Evolutionary conservation across 441 rosid genomes (phyloP).

Genomic region (Euphorbia schlechtendalii): DNA sequence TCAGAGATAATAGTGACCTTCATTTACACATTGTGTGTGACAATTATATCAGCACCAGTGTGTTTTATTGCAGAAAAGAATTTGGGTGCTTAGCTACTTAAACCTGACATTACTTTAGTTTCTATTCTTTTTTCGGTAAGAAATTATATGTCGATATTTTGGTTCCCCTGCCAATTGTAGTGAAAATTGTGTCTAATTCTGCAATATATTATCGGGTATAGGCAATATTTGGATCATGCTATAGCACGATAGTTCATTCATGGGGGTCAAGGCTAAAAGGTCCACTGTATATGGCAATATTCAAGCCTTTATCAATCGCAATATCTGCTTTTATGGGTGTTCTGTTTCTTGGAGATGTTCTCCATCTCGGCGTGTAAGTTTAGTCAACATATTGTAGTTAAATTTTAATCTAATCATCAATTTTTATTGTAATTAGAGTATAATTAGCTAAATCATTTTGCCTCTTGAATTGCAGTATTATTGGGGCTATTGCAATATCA

Average conservation of each 20-base stretch:
- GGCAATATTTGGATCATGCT: slow-evolving; percentile 4
- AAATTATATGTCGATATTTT: too few relatives aligned
- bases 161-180: background rate
- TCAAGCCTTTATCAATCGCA: slow-evolving; percentile 20
- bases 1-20: slow-evolving; percentile 12
- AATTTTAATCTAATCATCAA: background rate
- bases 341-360: slow-evolving; percentile 27
- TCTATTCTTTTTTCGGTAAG: slow-evolving; percentile 15
- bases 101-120: slow-evolving; percentile 3
- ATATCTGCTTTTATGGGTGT: slow-evolving; percentile 23
- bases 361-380: slow-evolving; percentile 31
- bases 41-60: slow-evolving; percentile 8
- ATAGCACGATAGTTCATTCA: background rate
- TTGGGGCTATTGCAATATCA: slow-evolving; percentile 32
- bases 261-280: slow-evolving; percentile 11
- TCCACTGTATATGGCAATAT: slow-evolving; percentile 14
- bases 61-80: slow-evolving; percentile 10
- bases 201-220: background rate
- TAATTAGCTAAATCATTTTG: background rate
- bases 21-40: slow-evolving; percentile 12
- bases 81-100: slow-evolving; percentile 14
- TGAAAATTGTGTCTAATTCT: background rate
- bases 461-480: slow-evolving; percentile 26
- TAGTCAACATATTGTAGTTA: background rate
- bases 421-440: background rate